phyloP scores from a whole-genome alignment of 768 basidiomycete species.

The Piloderma croceum region DNA sequence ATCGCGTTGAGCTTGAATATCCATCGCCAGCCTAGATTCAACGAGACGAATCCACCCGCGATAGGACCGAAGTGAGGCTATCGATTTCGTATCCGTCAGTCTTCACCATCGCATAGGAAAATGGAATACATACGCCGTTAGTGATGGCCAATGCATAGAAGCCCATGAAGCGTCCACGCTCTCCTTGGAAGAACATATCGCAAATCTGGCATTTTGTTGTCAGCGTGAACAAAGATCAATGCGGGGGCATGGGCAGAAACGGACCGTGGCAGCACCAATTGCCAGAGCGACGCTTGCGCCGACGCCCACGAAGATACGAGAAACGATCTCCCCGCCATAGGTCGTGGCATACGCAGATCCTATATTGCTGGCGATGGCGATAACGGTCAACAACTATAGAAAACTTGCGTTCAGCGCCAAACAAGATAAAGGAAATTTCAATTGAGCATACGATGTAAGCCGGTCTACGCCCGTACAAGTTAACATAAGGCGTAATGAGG shows the following conservation, averaged over 20 bases:
- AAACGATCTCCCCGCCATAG: conserved; percentile 10
- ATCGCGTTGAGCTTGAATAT: no score
- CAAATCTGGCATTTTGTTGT: conserved; percentile 14
- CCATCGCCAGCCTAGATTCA: conserved; percentile 15
- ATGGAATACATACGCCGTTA: conserved; percentile 5
- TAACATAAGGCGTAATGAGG: no score
- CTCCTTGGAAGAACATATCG: conserved; percentile 16
- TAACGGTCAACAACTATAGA: no score
- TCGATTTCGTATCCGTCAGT: neutral
- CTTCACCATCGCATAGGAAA: neutral
- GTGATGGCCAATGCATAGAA: conserved; percentile 13
- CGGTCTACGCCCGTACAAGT: no score
- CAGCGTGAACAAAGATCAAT: no score
- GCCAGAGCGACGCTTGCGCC: conserved; percentile 13
- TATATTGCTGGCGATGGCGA: conserved; percentile 13
- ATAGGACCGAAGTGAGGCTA: conserved; percentile 14
- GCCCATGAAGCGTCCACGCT: no score
- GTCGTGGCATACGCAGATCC: conserved; percentile 14
- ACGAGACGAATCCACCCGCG: conserved; percentile 14
- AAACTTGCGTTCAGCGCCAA: no score
- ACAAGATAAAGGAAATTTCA: no score
- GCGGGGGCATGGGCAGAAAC: no score
- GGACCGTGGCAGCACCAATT: conserved; percentile 11
- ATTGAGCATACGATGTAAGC: no score
- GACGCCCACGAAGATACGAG: conserved; percentile 13